Percentiles rank a stretch among this genome's conserved stretches.
phyloP scores from a whole-genome alignment of 768 basidiomycete species.

The Fomitopsis pulvina region DNA sequence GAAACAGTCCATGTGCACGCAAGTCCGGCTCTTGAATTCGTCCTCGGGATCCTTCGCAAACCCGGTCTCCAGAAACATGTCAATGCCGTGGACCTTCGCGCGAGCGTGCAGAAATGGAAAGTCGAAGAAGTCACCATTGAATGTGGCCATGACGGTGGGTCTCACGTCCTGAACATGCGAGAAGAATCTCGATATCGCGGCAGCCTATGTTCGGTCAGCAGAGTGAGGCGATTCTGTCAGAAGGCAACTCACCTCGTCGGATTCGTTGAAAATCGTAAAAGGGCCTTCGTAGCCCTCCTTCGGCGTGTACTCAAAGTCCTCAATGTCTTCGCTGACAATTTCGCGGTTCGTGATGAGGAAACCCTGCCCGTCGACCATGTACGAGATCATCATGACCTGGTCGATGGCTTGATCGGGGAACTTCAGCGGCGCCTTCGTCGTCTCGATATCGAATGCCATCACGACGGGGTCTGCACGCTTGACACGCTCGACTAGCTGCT shows the following conservation, averaged over 20 bases:
- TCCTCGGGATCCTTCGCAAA: conserved; percentile 89
- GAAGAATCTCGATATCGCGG: conserved; percentile 82
- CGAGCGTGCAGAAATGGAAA: conserved; percentile 93
- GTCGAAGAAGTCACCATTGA: conserved; percentile 99
- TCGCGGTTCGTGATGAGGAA: conserved; percentile 97
- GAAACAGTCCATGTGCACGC: conserved; percentile 99
- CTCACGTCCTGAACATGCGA: conserved; percentile 89
- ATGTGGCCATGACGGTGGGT: conserved; percentile 96
- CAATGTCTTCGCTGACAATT: conserved; percentile 95
- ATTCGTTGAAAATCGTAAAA: conserved; percentile 92
- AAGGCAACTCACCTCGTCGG: conserved; percentile 63
- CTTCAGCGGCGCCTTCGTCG: conserved; percentile 98
- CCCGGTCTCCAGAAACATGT: conserved; percentile 94
- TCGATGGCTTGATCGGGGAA: conserved; percentile 95
- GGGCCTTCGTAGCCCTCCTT: conserved; percentile 97
- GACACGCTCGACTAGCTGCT: conserved; percentile 72
- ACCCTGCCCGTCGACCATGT: conserved; percentile 98
- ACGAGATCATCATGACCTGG: conserved; percentile 99
- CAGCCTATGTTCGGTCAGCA: conserved; percentile 44
- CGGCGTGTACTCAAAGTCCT: conserved; percentile 98
- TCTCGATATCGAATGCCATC: conserved; percentile 99
- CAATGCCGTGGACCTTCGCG: conserved; percentile 82
- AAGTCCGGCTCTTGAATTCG: conserved; percentile 89
- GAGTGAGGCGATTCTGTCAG: background rate
- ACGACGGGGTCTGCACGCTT: conserved; percentile 99